Conservation (phyloP, 2,329 filamentous ascomycete genomes). For the Amesomyces nigricolor region DNA sequence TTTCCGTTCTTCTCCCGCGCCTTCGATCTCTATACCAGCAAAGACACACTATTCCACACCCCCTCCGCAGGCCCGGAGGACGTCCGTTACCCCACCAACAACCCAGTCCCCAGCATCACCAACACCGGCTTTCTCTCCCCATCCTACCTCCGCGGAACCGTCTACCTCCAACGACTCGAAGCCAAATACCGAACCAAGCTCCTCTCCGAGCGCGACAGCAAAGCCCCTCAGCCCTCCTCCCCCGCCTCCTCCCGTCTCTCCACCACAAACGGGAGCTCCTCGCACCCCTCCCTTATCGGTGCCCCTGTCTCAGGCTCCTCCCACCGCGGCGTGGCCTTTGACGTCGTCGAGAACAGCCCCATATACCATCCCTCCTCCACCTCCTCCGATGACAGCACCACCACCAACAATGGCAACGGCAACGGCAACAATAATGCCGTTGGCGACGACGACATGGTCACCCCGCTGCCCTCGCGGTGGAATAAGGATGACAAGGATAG, state of each 20-base stretch:
- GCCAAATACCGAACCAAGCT: slow-evolving; percentile 61
- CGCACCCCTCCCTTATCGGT: slow-evolving; percentile 30
- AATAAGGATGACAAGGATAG: slow-evolving; percentile 69
- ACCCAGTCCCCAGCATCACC: slow-evolving; percentile 14
- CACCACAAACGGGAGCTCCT: slow-evolving; percentile 12
- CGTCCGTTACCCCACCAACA: slow-evolving; percentile 15
- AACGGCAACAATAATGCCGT: slow-evolving; percentile 33
- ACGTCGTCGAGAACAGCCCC: slow-evolving; percentile 66
- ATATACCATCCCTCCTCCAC: too few species aligned
- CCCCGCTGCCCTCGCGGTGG: slow-evolving; percentile 76
- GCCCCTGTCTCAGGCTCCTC: slow-evolving; percentile 51
- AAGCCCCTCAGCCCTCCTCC: slow-evolving; percentile 25
- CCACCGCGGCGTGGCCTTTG: slow-evolving; percentile 75
- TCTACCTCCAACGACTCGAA: slow-evolving; percentile 71
- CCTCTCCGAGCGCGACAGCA: slow-evolving; percentile 44
- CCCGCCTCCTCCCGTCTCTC: slow-evolving; percentile 1
- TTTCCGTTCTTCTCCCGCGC: slow-evolving; percentile 47
- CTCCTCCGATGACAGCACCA: too few species aligned
- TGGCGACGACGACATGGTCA: slow-evolving; percentile 49
- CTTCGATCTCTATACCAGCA: slow-evolving; percentile 45
- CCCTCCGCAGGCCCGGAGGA: slow-evolving; percentile 20
- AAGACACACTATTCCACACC: slow-evolving; percentile 19
- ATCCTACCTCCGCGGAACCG: slow-evolving; percentile 73
- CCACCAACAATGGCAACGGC: slow-evolving; percentile 34
- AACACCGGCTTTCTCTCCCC: slow-evolving; percentile 66